Base-by-base conservation (phyloP, 495 filamentous ascomycete species). In the Oidiodendron maius region DNA sequence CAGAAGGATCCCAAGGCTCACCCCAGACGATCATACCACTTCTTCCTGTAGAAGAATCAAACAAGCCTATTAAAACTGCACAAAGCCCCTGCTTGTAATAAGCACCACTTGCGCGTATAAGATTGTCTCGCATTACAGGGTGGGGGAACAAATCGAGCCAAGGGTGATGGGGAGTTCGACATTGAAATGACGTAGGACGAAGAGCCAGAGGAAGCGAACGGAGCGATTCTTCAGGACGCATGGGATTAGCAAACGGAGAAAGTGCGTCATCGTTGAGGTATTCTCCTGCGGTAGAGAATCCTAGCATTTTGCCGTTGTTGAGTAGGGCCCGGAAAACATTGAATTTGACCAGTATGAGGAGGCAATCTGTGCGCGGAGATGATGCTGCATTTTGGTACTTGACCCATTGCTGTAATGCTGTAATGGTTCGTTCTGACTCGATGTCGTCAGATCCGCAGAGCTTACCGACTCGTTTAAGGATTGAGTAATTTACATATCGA, bases 11-110 rank as follows among this genome's bases (percentile, higher is more conserved):
- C 68, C 67, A 71, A 18, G 72, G 66, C 18, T 66, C 50, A 6
- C 68, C 64, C 72, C 72, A 76, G 6, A 71, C 65, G 25, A 76
- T 50, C 12, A 74, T 37, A 4, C 35, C 35, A 15, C 4, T 37
- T 5, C n/a, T 5, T n/a, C 4, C 35, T 8, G 9, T 34, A 9
- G 28, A 34, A 17, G 35, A 5, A 15, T 37, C 13, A 32, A 32
- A 32, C 8, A 8, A 32, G n/a, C 51, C 51, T 8, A 47, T 40
- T 1, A 48, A 35, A 40, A 48, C 51, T 3, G 22, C 39, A 45
- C 51, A 54, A 13, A 54, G 40, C 15, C 44, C 45, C 32, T 26
- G 38, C 13, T 58, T 47, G 10, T 51, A 44, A 16, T 16, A 49
- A 3, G 36, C 34, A 8, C 22, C 39, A 2, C 46, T 51, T 22